These are phyloP conservation scores for Plenodomus tracheiphilus DNA, from an alignment of 2,329 filamentous ascomycete genomes.

Conservation along the genomic window DNA sequence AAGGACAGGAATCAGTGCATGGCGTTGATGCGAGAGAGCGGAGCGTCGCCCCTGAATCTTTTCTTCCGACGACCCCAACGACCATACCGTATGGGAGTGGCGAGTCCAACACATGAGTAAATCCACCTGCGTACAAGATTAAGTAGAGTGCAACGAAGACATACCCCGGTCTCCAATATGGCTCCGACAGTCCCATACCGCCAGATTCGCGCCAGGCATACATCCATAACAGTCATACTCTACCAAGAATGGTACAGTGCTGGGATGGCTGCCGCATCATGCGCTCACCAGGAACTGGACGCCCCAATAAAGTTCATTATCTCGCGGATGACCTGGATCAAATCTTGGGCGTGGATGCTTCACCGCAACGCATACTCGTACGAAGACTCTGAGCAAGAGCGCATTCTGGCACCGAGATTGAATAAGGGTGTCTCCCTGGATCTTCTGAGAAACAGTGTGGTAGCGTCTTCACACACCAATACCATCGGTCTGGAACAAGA, in stretches of 20 bases:
- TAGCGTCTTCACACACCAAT: constrained; percentile 20
- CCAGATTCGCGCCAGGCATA: constrained; percentile 58
- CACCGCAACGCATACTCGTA: constrained; percentile 64
- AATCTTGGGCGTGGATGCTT: constrained; percentile 66
- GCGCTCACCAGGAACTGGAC: constrained; percentile 55
- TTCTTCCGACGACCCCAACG: too few species aligned
- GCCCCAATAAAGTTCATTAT: constrained; percentile 57
- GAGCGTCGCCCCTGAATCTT: neutral
- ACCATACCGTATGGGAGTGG: too few species aligned
- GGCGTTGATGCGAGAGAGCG: neutral
- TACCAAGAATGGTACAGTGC: constrained; percentile 65
- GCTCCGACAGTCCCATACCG: constrained; percentile 29
- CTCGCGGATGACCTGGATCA: constrained; percentile 68
- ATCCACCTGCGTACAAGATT: neutral
- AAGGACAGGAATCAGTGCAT: too few species aligned
- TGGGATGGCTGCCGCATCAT: constrained; percentile 58
- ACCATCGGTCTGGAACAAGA: neutral
- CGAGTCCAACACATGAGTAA: neutral
- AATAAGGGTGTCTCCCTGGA: constrained; percentile 54
- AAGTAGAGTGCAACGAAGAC: neutral
- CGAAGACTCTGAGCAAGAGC: constrained; percentile 59
- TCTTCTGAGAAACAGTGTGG: constrained; percentile 48
- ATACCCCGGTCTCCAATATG: neutral
- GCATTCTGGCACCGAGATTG: constrained; percentile 62
- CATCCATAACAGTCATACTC: constrained; percentile 58